Base-by-base conservation (phyloP, 1,139 yeast species). In the Yamadazyma diddensiae region DNA sequence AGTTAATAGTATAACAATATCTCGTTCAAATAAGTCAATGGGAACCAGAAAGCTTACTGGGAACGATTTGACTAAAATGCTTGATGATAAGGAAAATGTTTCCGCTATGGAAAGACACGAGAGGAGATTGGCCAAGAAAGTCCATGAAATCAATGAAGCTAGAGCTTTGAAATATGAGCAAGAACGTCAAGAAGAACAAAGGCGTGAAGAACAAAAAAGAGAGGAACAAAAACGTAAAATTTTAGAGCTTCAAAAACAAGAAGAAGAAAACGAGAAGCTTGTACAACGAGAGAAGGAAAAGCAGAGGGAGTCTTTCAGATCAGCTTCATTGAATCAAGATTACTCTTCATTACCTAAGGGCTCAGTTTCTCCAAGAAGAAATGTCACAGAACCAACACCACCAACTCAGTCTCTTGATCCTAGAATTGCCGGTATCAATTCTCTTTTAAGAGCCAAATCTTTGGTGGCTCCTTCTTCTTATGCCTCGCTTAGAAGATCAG, bases 401-500 rank as follows among this genome's bases (percentile, higher is more conserved):
- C 18, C 27, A 8, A 27, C 41, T 9, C 25, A 30, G 10, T 62
- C 70, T 4, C 55, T 69, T 31, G 75, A 69, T 43, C 75, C 75
- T 11, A 55, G 60, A 35, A 36, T 46, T 14, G 45, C 45, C 14
- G 46, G 47, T 30, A 37, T 45, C 18, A 55, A 50, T 24, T 57
- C 72, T 2, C 47, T 66, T 29, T 47, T 64, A 21, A 43, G 73
- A 30, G 72, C 73, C 5, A 59, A 59, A 39, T 57, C 72, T 2
- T 51, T 67, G 24, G 61, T 59, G 4, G 40, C 62, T 4, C 62
- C 62, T 8, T 46, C 59, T 2, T 49, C 57, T 9, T 44, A 51
- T 34, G 53, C 55, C 5, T 46, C 59, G 1, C 42, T 49, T 24
- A 46, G 57, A 23, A 35, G 34, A 5, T 46, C 44, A 23, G 38